Evolutionary conservation across 805 yeast genomes (phyloP), one percentile per base, ranked within the genome.

Genomic region (Komagataella populi): DNA sequence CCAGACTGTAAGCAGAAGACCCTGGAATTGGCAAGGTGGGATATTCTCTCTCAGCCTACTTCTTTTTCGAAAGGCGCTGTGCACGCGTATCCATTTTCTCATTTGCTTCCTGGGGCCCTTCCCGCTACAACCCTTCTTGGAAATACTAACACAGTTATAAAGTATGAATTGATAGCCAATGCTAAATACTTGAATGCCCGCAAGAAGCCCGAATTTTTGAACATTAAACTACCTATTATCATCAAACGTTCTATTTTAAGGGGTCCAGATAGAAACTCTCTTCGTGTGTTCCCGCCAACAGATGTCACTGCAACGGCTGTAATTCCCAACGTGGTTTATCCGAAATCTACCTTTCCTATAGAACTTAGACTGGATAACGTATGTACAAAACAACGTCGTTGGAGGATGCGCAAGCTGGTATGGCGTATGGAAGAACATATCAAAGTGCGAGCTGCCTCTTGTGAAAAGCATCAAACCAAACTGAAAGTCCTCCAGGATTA

Each of bases 261-360:
- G 48, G 91, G 93, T 6, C 86, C 87, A 2, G 96, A 90, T 62
- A 74, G 89, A 58, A 87, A 86, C 60, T 87, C 96, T 1, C 68
- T 88, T 44, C 76, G 99, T 54, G 87, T 93, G 1, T 93, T 93
- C 66, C 99, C 99, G 1, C 98, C 99, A 6, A 91, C 98, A 0
- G 86, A 84, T 46, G 83, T 93, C 44, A 83, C 88, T 2, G 95
- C 96, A 6, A 79, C 84, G 23, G 93, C 95, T 6, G 84, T 83
- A 14, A 70, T 93, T 49, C 99, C 99, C 2, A 85, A 85, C 55
- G 96, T 89, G 14, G 76, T 87, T 36, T 87, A 87, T 64, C 98
- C 98, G 10, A 83, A 86, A 62, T 84, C 96, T 0, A 73, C 83
- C 0, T 87, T 93, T 61, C 84, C 93, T 0, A 73, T 91, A 20